phyloP scores from a whole-genome alignment of 2,329 filamentous ascomycete species.

The Polytolypa hystricis region DNA sequence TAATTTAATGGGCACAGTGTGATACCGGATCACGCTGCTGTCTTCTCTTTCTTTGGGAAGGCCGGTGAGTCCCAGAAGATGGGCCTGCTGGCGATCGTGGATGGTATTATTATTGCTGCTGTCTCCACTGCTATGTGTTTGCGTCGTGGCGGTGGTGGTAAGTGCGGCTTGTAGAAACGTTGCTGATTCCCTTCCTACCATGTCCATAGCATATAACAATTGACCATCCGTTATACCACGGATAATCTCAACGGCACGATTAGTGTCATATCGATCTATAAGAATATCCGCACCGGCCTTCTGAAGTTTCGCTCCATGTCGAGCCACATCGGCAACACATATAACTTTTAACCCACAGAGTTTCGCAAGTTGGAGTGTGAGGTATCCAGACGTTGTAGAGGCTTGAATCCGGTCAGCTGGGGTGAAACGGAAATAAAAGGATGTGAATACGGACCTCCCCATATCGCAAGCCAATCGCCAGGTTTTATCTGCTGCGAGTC shows the following conservation, averaged over 20 bases:
- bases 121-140: background rate
- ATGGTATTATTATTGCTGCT: constrained; percentile 13
- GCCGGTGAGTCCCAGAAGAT: constrained; percentile 58
- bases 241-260: constrained; percentile 55
- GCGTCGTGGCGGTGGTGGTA: constrained; percentile 1
- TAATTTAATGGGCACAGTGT: constrained; percentile 63
- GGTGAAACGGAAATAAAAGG: constrained; percentile 1
- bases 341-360: constrained; percentile 55
- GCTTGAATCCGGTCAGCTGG: constrained; percentile 22
- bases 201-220: constrained; percentile 59
- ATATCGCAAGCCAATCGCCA: constrained; percentile 63
- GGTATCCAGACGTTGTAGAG: constrained; percentile 58
- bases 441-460: constrained; percentile 46
- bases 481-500: constrained; percentile 42
- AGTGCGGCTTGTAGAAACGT: constrained; percentile 46
- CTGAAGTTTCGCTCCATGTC: constrained; percentile 51
- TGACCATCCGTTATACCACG: constrained; percentile 45
- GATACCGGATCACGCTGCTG: constrained; percentile 44
- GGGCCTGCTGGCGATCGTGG: constrained; percentile 27
- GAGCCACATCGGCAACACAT: constrained; percentile 54
- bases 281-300: constrained; percentile 50
- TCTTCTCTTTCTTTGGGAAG: constrained; percentile 46
- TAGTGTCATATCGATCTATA: constrained; percentile 56
- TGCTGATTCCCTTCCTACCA: constrained; percentile 54
- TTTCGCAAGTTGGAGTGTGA: constrained; percentile 57